Evolutionary conservation across 192 early-diverging fungal species (phyloP).

Genomic region (Funneliformis geosporum): DNA sequence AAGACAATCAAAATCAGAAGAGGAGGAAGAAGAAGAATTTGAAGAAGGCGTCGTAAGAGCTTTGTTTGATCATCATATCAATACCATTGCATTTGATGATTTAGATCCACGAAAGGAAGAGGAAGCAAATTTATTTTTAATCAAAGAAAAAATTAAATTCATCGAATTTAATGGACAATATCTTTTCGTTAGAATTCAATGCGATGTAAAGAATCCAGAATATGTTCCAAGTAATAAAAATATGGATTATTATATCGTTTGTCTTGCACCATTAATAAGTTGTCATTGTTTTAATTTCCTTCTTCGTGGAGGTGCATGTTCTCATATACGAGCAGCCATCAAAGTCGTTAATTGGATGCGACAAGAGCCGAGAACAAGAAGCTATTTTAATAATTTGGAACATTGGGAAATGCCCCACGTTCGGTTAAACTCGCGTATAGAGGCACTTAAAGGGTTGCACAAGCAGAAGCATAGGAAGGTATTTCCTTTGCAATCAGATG

Average conservation of each 20-base stretch:
- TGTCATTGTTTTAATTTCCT: slow-evolving; percentile 20
- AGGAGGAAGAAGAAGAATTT: background rate
- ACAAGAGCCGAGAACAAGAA: background rate
- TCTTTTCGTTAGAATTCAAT: slow-evolving; percentile 1
- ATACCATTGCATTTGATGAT: slow-evolving; percentile 15
- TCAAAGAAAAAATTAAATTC: background rate
- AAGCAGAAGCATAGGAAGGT: background rate
- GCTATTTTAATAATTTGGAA: background rate
- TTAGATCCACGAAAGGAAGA: background rate
- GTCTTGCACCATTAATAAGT: background rate
- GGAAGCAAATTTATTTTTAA: background rate
- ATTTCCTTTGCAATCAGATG: background rate
- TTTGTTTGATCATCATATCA: slow-evolving; percentile 1
- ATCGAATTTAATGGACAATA: slow-evolving; percentile 6
- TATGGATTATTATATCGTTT: background rate
- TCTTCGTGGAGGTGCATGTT: background rate
- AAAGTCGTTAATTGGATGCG: background rate
- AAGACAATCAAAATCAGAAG: background rate
- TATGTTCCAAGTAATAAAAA: background rate
- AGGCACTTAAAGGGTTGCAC: background rate
- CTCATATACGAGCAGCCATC: slow-evolving; percentile 7
- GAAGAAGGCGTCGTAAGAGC: background rate
- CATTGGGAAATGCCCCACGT: background rate
- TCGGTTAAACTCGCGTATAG: background rate
- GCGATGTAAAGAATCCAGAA: slow-evolving; percentile 5